Evolutionary conservation across 2,329 filamentous ascomycete genomes (phyloP), one percentile per base, ranked within the genome.

Genomic region (Fusarium sterilihyphosum): DNA sequence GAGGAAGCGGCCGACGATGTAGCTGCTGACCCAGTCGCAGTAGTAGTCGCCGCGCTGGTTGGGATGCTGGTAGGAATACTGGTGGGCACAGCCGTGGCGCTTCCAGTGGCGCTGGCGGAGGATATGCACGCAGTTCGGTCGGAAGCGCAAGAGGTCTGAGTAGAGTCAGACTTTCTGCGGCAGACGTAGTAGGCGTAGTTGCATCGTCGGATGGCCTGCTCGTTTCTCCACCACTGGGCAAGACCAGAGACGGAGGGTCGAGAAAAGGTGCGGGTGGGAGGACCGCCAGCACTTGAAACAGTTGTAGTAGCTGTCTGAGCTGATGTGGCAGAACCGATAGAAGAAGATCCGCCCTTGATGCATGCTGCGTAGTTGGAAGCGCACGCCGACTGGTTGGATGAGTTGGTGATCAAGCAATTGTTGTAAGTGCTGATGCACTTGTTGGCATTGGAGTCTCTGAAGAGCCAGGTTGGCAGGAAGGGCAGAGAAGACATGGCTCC

Each of bases 341-440:
- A 29, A 14, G 63, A 18, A 29, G 24, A 17, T 13, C 35, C 26
- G 1, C 35, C 9, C 16, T 59, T 60, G n/a, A 70, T 12, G n/a
- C 67, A 70, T 18, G 66, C 6, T 20, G 46, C 52, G 24, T 70
- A 70, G 31, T 43, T 41, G 8, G 67, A 49, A 20, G 61, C 60
- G 7, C 67, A 70, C 1, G 59, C 3, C 1, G 20, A 14, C 14
- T 58, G 65, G 22, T 70, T 57, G n/a, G 9, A 37, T 10, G 67
- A 70, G 9, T 38, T 70, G 20, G 50, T 50, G 7, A 49, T 29
- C 41, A 70, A 46, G n/a, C 67, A 70, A 22, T 50, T 46, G 37
- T 65, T 65, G 37, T 40, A 70, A 5, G 66, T 18, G n/a, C 18
- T 38, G 37, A 65, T 70, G n/a, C 67, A 70, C 60, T 65, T 70